These are phyloP conservation scores for Lecanicillium sp. DNA, from an alignment of 2,329 filamentous ascomycete genomes.

Conservation along the genomic window DNA sequence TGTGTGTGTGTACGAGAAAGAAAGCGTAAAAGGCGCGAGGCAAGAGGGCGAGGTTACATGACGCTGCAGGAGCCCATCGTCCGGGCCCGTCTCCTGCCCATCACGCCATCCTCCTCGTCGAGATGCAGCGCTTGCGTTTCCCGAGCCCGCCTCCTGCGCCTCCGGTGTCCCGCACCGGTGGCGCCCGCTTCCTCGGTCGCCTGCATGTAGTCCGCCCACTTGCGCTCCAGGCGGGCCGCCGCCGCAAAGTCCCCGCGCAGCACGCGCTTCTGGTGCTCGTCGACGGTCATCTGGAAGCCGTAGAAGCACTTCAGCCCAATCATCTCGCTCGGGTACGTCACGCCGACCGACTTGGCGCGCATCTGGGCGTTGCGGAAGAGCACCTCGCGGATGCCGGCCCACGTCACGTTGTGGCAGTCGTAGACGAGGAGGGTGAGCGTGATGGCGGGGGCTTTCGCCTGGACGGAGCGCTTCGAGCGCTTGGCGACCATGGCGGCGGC, in stretches of 20 bases:
- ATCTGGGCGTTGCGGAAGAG: slow-evolving; percentile 78
- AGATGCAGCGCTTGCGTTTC: slow-evolving; percentile 77
- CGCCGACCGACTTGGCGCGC: slow-evolving; percentile 33
- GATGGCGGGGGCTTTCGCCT: slow-evolving; percentile 41
- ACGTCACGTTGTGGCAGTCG: slow-evolving; percentile 87
- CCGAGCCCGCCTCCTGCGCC: slow-evolving; percentile 69
- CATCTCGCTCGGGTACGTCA: slow-evolving; percentile 67
- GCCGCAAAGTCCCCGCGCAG: slow-evolving; percentile 67
- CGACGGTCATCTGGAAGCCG: slow-evolving; percentile 89
- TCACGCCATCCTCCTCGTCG: slow-evolving; percentile 67
- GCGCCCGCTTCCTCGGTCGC: slow-evolving; percentile 76
- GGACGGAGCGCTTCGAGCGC: slow-evolving; percentile 46
- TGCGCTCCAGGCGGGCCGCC: slow-evolving; percentile 74
- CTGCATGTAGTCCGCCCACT: slow-evolving; percentile 95
- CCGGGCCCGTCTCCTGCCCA: slow-evolving; percentile 56
- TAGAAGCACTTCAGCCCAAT: slow-evolving; percentile 91
- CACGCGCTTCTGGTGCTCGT: slow-evolving; percentile 86
- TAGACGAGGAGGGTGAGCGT: slow-evolving; percentile 77
- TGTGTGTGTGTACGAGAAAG: slow-evolving; percentile 1
- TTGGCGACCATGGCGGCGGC: slow-evolving; percentile 72
- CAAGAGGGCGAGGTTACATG: slow-evolving; percentile 44
- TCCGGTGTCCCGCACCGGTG: slow-evolving; percentile 57
- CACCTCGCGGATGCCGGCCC: slow-evolving; percentile 84
- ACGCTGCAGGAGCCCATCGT: slow-evolving; percentile 57
- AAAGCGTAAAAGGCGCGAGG: neutral